Evolutionary conservation across 2,329 filamentous ascomycete species (phyloP).

Genomic region (Fonsecaea pugnacius): DNA sequence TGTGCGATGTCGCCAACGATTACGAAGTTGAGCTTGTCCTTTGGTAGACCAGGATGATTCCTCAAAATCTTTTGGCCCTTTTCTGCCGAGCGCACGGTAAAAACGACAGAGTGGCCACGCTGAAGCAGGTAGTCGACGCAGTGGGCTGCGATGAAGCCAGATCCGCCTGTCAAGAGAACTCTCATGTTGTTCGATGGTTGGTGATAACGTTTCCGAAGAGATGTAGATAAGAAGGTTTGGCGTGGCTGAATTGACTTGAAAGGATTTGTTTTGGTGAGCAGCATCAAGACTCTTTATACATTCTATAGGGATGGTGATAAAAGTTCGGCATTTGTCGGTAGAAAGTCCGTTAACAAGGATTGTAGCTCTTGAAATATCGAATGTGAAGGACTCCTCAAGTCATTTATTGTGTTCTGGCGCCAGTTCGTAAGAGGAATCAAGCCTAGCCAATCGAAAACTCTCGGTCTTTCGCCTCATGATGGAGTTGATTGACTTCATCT

Average conservation of each 20-base stretch:
- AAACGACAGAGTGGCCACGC: constrained; percentile 63
- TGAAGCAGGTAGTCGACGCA: constrained; percentile 64
- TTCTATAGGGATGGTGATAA: constrained; percentile 1
- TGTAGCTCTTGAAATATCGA: background rate
- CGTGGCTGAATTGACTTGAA: background rate
- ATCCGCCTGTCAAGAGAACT: constrained; percentile 55
- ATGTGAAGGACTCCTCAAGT: constrained; percentile 1
- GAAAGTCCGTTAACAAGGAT: constrained; percentile 17
- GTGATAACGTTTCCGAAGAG: background rate
- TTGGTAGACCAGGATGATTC: constrained; percentile 56
- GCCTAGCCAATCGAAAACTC: background rate
- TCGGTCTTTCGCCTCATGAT: background rate
- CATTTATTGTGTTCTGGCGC: constrained; percentile 8
- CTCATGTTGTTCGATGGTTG: constrained; percentile 45
- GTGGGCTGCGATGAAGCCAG: constrained; percentile 69
- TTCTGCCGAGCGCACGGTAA: constrained; percentile 64
- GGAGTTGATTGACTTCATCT: constrained; percentile 23
- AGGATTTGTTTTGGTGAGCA: background rate
- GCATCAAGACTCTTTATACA: constrained; percentile 14
- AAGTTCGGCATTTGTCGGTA: constrained; percentile 7
- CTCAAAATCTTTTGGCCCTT: constrained; percentile 66
- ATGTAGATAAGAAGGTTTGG: background rate
- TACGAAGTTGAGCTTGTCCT: constrained; percentile 64
- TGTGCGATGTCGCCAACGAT: constrained; percentile 75
- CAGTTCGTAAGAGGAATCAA: background rate